Evolutionary conservation across 805 yeast genomes (phyloP).

Genomic region (Deakozyma indianensis): DNA sequence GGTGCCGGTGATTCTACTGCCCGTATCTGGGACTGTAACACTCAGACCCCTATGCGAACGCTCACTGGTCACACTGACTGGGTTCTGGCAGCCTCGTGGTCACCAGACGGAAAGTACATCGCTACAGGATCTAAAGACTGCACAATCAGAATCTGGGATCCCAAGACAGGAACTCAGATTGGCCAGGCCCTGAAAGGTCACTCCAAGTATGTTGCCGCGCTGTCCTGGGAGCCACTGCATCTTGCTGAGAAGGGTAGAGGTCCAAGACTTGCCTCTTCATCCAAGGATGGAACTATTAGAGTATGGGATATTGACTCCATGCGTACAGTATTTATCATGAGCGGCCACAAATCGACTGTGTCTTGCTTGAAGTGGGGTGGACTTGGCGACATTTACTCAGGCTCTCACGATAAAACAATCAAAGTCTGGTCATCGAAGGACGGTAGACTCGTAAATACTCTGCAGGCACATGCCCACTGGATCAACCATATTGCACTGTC

Average conservation of each 20-base stretch:
- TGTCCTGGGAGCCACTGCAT: slow-evolving; percentile 92
- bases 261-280: slow-evolving; percentile 60
- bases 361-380: slow-evolving; percentile 99
- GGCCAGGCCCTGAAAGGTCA: slow-evolving; percentile 76
- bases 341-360: slow-evolving; percentile 81
- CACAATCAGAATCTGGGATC: slow-evolving; percentile 79
- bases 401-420: slow-evolving; percentile 89
- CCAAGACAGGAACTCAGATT: slow-evolving; percentile 52
- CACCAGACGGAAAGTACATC: slow-evolving; percentile 78
- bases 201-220: slow-evolving; percentile 73
- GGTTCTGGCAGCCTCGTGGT: slow-evolving; percentile 86
- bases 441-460: slow-evolving; percentile 65
- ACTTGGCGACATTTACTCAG: slow-evolving; percentile 64
- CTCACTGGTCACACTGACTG: slow-evolving; percentile 79
- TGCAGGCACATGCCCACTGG: slow-evolving; percentile 95
- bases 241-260: slow-evolving; percentile 47
- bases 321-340: slow-evolving; percentile 50
- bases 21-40: slow-evolving; percentile 90
- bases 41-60: slow-evolving; percentile 78
- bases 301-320: slow-evolving; percentile 79
- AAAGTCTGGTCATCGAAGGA: slow-evolving; percentile 76
- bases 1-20: slow-evolving; percentile 97
- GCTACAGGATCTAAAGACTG: slow-evolving; percentile 97
- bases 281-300: slow-evolving; percentile 81
- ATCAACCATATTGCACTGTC: slow-evolving; percentile 86